Evolutionary conservation across 345 rosid species (phyloP).

Genomic region (Hypericum perforatum): DNA sequence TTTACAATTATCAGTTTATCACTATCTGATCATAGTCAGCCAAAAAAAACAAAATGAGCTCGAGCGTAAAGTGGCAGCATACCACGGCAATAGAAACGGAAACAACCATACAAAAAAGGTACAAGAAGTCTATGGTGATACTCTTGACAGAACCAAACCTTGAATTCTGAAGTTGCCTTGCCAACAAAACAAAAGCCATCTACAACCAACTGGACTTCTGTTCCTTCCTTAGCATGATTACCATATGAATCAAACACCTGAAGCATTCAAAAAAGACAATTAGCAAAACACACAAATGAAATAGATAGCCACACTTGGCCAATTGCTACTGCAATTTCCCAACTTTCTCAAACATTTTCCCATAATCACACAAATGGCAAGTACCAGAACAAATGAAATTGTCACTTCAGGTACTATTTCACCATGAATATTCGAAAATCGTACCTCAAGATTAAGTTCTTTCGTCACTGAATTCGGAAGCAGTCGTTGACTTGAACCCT

Average conservation of each 20-base stretch:
- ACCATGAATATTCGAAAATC: background rate
- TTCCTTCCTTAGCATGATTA: conserved; percentile 41
- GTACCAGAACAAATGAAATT: background rate
- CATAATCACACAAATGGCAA: background rate
- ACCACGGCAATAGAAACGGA: background rate
- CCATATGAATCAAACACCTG: conserved; percentile 49
- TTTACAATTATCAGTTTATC: too few relatives aligned
- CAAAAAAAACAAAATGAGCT: too few relatives aligned
- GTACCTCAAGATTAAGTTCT: conserved; percentile 50
- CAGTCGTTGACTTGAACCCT: conserved; percentile 22
- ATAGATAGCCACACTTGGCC: background rate
- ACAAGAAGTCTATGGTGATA: background rate
- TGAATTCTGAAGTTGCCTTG: conserved; percentile 18
- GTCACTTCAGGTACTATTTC: background rate
- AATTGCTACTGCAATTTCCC: background rate
- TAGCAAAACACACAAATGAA: conserved; percentile 1
- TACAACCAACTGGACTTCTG: conserved; percentile 27
- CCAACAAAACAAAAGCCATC: conserved; percentile 40
- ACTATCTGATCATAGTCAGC: too few relatives aligned
- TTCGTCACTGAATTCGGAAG: conserved; percentile 38
- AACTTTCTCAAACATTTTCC: background rate
- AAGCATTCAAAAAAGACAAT: background rate
- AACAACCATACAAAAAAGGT: background rate
- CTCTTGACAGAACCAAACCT: conserved; percentile 21
- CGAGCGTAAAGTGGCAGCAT: too few relatives aligned